Percentiles rank a stretch among this genome's conserved stretches.
Conservation (phyloP, 805 yeast species). For the Candida parachauliodes region DNA sequence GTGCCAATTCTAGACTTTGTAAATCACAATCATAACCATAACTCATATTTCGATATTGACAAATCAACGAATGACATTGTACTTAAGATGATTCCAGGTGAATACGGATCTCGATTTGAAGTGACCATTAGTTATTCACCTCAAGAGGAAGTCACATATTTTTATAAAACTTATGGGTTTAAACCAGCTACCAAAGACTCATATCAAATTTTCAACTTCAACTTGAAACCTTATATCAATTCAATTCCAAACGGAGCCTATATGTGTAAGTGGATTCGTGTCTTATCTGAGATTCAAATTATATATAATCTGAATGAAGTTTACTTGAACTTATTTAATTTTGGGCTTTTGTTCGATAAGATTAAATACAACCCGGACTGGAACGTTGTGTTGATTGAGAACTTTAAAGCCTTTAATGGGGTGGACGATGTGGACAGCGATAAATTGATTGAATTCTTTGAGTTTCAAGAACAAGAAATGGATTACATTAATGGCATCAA, state of each 20-base stretch:
- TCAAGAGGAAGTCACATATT: slow-evolving; percentile 19
- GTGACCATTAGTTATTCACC: slow-evolving; percentile 25
- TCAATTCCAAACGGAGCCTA: slow-evolving; percentile 3
- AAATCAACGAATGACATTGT: slow-evolving; percentile 39
- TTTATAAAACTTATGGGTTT: slow-evolving; percentile 30
- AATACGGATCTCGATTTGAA: slow-evolving; percentile 14
- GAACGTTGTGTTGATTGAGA: slow-evolving; percentile 16
- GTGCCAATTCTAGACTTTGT: slow-evolving; percentile 69
- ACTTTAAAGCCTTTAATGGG: slow-evolving; percentile 17
- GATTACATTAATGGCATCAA: slow-evolving; percentile 23
- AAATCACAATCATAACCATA: slow-evolving; percentile 47
- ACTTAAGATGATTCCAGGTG: slow-evolving; percentile 53
- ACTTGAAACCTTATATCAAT: slow-evolving; percentile 2
- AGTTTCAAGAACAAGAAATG: slow-evolving; percentile 23
- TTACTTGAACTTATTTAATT: slow-evolving; percentile 15
- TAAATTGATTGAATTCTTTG: slow-evolving; percentile 20
- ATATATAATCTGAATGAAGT: slow-evolving; percentile 10
- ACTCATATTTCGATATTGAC: slow-evolving; percentile 60
- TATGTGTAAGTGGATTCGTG: slow-evolving; percentile 26
- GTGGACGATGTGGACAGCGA: slow-evolving; percentile 19
- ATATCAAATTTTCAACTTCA: slow-evolving; percentile 10
- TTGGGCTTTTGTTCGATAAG: slow-evolving; percentile 43
- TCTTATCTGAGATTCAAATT: slow-evolving; percentile 25
- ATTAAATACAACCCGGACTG: slow-evolving; percentile 66
- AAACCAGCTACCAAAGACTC: slow-evolving; percentile 16